A percentile compares a stretch with the other conserved stretches of the same genome.
Conservation (phyloP, 1,139 yeast species). For the Blastobotrys proliferans region DNA sequence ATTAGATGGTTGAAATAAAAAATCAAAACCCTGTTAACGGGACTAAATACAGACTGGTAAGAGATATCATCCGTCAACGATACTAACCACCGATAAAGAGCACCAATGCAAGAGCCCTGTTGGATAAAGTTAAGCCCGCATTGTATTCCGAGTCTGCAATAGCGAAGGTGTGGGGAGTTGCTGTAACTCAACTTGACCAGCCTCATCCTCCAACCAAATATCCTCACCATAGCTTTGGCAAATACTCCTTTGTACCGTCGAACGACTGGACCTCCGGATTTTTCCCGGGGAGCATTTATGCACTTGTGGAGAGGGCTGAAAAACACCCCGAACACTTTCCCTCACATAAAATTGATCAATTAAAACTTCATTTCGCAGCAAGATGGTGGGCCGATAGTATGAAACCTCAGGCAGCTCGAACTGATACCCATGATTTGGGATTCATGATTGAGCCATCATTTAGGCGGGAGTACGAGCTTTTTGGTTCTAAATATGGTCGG, state of each 20-base stretch:
- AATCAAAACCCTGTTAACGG: too few relatives aligned
- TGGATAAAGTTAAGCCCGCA: not conserved
- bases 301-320: slow-evolving; percentile 25
- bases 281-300: slow-evolving; percentile 31
- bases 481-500: slow-evolving; percentile 20
- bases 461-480: slow-evolving; percentile 26
- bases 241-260: slow-evolving; percentile 24
- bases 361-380: slow-evolving; percentile 20
- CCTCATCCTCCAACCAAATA: slow-evolving; percentile 6
- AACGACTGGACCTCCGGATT: slow-evolving; percentile 31
- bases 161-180: slow-evolving; percentile 15
- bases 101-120: slow-evolving; percentile 1
- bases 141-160: slow-evolving; percentile 8
- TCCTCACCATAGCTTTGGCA: slow-evolving; percentile 1
- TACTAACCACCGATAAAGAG: not conserved
- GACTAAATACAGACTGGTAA: too few relatives aligned
- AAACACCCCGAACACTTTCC: too few relatives aligned
- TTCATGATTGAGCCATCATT: slow-evolving; percentile 31
- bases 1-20: too few relatives aligned
- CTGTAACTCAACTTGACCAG: slow-evolving; percentile 1
- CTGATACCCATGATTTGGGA: slow-evolving; percentile 34
- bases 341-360: too few relatives aligned
- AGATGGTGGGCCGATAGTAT: slow-evolving; percentile 8
- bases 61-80: too few relatives aligned
- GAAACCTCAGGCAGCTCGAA: slow-evolving; percentile 21